Percentiles rank a stretch among this genome's conserved stretches.
Conservation (phyloP, 768 basidiomycete species). For the Guyanaporus albipodus region DNA sequence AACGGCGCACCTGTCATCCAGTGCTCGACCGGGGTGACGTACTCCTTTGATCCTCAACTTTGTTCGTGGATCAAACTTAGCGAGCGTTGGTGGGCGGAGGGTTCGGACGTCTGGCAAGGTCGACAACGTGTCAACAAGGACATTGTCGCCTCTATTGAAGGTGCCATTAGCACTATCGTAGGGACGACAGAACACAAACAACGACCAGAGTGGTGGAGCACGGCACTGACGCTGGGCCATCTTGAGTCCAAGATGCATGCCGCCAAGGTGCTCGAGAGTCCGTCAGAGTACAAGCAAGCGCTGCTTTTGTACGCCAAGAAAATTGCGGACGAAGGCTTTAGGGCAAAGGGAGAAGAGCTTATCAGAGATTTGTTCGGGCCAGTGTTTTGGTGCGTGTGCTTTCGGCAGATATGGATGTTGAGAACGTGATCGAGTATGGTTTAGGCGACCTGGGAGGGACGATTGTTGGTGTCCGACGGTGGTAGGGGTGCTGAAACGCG, state of each 20-base stretch:
- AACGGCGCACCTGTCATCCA: slow-evolving; percentile 79
- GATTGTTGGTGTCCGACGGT: slow-evolving; percentile 65
- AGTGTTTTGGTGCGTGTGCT: slow-evolving; percentile 69
- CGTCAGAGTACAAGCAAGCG: slow-evolving; percentile 78
- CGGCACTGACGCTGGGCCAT: slow-evolving; percentile 83
- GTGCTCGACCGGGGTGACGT: slow-evolving; percentile 72
- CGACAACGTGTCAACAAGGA: slow-evolving; percentile 55
- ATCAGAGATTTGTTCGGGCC: slow-evolving; percentile 89
- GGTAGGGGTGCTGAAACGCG: slow-evolving; percentile 72
- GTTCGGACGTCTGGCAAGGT: slow-evolving; percentile 80
- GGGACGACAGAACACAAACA: slow-evolving; percentile 38
- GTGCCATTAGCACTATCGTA: slow-evolving; percentile 47
- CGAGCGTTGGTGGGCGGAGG: slow-evolving; percentile 81
- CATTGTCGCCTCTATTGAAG: slow-evolving; percentile 50
- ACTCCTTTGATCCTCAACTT: slow-evolving; percentile 72
- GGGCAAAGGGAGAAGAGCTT: slow-evolving; percentile 86
- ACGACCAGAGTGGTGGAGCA: slow-evolving; percentile 75
- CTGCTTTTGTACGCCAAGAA: slow-evolving; percentile 75
- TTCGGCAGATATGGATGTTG: background rate
- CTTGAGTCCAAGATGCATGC: slow-evolving; percentile 81
- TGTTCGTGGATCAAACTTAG: slow-evolving; percentile 70
- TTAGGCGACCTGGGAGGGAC: slow-evolving; percentile 64
- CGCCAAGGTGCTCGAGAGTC: slow-evolving; percentile 70
- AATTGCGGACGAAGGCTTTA: slow-evolving; percentile 86
- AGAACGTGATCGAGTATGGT: background rate